Evolutionary conservation across 2,329 filamentous ascomycete genomes (phyloP).

Genomic region (Mycosphaerella sp.): DNA sequence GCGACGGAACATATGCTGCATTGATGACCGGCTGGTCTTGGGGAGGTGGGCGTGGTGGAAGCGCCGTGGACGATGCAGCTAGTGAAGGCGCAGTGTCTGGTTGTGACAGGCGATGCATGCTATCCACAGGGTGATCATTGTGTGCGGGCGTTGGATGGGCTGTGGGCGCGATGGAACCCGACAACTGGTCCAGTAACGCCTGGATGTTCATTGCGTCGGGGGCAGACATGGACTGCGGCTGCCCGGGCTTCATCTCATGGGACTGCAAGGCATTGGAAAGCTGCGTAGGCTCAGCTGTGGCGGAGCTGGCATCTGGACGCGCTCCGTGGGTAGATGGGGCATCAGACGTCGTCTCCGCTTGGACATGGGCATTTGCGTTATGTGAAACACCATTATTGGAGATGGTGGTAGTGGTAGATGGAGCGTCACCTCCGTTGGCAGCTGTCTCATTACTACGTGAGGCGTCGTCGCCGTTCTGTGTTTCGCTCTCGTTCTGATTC

Average conservation of each 20-base stretch:
- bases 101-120: conserved; percentile 26
- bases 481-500: conserved; percentile 4
- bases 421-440: conserved; percentile 15
- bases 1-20: conserved; percentile 43
- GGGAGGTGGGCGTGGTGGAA: conserved; percentile 44
- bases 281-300: conserved; percentile 11
- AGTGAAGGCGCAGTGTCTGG: conserved; percentile 30
- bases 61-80: conserved; percentile 35
- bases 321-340: conserved; percentile 12
- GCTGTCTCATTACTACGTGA: conserved; percentile 23
- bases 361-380: conserved; percentile 16
- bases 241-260: conserved; percentile 14
- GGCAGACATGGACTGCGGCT: conserved; percentile 11
- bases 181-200: conserved; percentile 41
- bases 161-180: conserved; percentile 29
- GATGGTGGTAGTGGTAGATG: conserved; percentile 15
- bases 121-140: conserved; percentile 30
- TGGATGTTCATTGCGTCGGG: conserved; percentile 40
- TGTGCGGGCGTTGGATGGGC: conserved; percentile 23
- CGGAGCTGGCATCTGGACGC: conserved; percentile 11
- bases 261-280: conserved; percentile 22
- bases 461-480: conserved; percentile 4
- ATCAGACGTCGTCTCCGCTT: conserved; percentile 11
- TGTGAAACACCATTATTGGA: conserved; percentile 14
- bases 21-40: conserved; percentile 45